phyloP scores from a whole-genome alignment of 2,329 filamentous ascomycete species.

The Trichophyton simii region DNA sequence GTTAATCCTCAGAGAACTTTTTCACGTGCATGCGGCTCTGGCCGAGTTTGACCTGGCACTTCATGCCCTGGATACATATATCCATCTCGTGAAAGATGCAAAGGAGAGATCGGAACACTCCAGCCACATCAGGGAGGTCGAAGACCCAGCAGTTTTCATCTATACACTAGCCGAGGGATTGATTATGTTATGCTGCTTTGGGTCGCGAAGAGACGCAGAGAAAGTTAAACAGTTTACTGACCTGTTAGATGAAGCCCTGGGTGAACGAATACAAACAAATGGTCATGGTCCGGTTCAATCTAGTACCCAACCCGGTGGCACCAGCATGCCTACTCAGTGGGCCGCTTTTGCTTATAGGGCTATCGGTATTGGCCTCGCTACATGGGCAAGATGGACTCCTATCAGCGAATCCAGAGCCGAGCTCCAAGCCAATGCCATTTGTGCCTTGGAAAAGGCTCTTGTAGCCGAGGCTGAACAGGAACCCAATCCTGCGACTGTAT shows the following conservation, averaged over 20 bases:
- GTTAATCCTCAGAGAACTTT: conserved; percentile 70
- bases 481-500: conserved; percentile 63
- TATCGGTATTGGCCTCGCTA: conserved; percentile 71
- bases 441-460: conserved; percentile 60
- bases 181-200: conserved; percentile 68
- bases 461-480: conserved; percentile 53
- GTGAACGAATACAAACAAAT: conserved; percentile 9
- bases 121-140: conserved; percentile 55
- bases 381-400: conserved; percentile 74
- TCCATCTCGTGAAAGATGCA: conserved; percentile 73
- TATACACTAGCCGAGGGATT: conserved; percentile 71
- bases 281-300: not conserved
- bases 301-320: not conserved
- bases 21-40: conserved; percentile 72
- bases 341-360: conserved; percentile 69
- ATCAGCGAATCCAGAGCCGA: conserved; percentile 58
- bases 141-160: conserved; percentile 64
- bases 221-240: conserved; percentile 60
- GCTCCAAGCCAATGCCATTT: conserved; percentile 65
- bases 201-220: conserved; percentile 59
- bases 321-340: conserved; percentile 33
- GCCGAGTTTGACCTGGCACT: conserved; percentile 88
- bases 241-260: conserved; percentile 31
- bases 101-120: conserved; percentile 71
- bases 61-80: conserved; percentile 81